phyloP scores from a whole-genome alignment of 495 filamentous ascomycete species.

The Penicillium bialowiezense region DNA sequence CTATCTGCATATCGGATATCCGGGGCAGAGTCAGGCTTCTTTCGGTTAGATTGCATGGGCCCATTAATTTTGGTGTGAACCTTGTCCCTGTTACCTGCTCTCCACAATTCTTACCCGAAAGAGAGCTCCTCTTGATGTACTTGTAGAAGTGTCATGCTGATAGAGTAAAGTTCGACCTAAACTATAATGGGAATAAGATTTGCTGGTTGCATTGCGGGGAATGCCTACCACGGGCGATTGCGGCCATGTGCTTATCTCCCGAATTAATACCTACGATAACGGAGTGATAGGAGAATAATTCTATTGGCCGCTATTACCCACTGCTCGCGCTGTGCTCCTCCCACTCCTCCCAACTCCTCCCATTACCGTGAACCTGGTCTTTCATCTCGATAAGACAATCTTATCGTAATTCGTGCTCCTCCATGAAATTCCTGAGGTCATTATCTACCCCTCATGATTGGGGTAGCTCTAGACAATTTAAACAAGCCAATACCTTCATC shows the following conservation, averaged over 20 bases:
- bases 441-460: not conserved
- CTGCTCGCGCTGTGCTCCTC: slow-evolving; percentile 6
- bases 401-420: not conserved
- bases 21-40: not conserved
- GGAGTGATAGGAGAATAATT: not conserved
- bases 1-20: slow-evolving; percentile 2
- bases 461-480: slow-evolving; percentile 10
- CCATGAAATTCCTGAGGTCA: too few relatives aligned
- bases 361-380: not conserved
- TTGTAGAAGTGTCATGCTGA: not conserved
- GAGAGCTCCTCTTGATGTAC: not conserved
- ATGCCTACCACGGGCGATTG: not conserved
- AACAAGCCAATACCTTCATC: not conserved
- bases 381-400: not conserved
- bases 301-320: not conserved
- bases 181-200: not conserved
- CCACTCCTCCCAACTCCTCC: slow-evolving; percentile 2
- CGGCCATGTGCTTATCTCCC: not conserved
- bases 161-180: not conserved
- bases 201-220: not conserved
- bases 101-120: not conserved
- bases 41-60: not conserved
- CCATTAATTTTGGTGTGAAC: not conserved
- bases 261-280: not conserved
- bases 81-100: not conserved